These are phyloP conservation scores for Phytopythium montanum DNA, from an alignment of 352 stramenopile species.

Conservation along the genomic window DNA sequence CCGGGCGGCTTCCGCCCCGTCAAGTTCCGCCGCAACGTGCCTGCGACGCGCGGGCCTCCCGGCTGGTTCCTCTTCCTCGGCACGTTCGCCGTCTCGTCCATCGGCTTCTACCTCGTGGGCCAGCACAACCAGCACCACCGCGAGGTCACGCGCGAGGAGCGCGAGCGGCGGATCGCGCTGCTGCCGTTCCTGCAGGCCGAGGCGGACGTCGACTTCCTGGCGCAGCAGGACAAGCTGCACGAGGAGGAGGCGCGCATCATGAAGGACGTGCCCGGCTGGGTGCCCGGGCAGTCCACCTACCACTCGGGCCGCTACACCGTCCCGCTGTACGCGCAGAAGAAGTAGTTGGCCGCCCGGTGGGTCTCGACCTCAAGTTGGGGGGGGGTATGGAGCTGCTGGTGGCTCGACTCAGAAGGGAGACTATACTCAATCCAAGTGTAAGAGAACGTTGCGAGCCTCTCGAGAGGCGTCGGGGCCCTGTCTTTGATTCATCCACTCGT, in stretches of 20 bases:
- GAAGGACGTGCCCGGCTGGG: conserved; percentile 93
- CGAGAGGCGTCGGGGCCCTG: not conserved
- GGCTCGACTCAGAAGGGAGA: no score
- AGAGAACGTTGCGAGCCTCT: not conserved
- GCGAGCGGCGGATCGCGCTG: conserved; percentile 91
- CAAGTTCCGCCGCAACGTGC: conserved; percentile 63
- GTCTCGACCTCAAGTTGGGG: not conserved
- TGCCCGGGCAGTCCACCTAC: conserved; percentile 86
- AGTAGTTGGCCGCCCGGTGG: conserved; percentile 22
- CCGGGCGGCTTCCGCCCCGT: conserved; percentile 69
- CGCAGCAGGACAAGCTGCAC: conserved; percentile 86
- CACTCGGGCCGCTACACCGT: conserved; percentile 82
- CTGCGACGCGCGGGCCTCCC: conserved; percentile 61
- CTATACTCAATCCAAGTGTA: conserved; percentile 2
- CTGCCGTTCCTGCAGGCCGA: conserved; percentile 95
- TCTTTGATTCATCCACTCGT: not conserved
- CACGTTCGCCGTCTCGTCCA: conserved; percentile 65
- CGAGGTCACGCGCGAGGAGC: conserved; percentile 76
- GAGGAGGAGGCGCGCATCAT: conserved; percentile 93
- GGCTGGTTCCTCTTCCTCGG: conserved; percentile 78
- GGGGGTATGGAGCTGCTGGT: no score
- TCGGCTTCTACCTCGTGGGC: conserved; percentile 73
- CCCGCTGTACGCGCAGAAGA: conserved; percentile 78
- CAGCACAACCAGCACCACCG: conserved; percentile 76
- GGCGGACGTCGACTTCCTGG: conserved; percentile 89